A percentile compares a stretch with the other conserved stretches of the same genome.
Conservation (phyloP, 2,329 filamentous ascomycete genomes). For the Colletotrichum ledebouriae region DNA sequence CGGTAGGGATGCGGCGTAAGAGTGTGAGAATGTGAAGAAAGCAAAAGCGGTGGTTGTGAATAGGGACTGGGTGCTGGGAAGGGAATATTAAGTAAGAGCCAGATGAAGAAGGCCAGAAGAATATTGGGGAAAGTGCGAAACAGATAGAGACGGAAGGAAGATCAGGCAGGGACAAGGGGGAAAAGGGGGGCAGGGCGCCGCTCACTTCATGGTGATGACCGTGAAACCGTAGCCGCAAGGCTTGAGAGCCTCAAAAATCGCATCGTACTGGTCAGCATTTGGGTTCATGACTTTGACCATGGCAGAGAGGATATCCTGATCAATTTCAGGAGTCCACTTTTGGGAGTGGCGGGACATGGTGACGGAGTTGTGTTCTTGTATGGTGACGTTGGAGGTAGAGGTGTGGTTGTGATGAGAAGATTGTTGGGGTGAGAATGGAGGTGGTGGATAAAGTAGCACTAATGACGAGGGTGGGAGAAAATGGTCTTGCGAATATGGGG, state of each 20-base stretch:
- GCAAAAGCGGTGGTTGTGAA: background rate
- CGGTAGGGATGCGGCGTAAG: background rate
- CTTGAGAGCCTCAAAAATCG: constrained; percentile 49
- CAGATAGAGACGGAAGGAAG: constrained; percentile 13
- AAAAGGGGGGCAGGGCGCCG: constrained; percentile 47
- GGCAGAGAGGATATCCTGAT: constrained; percentile 60
- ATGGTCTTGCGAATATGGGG: background rate
- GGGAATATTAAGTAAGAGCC: constrained; percentile 5
- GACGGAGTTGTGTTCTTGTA: constrained; percentile 30
- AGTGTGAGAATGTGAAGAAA: background rate
- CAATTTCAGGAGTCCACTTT: constrained; percentile 58
- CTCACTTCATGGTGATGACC: constrained; percentile 54
- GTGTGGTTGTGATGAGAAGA: background rate
- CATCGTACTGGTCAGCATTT: constrained; percentile 51
- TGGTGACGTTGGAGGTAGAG: constrained; percentile 3
- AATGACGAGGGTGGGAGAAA: constrained; percentile 18
- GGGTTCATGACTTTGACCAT: constrained; percentile 56
- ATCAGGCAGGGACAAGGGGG: background rate
- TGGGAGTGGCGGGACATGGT: constrained; percentile 46
- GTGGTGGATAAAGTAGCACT: constrained; percentile 5
- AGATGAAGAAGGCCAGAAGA: background rate
- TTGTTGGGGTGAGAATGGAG: background rate
- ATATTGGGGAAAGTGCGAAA: background rate
- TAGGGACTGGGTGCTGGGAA: background rate
- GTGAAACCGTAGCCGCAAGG: constrained; percentile 56